Evolutionary conservation across 163 green algal species (phyloP).

Genomic region (Volvox carteri): DNA sequence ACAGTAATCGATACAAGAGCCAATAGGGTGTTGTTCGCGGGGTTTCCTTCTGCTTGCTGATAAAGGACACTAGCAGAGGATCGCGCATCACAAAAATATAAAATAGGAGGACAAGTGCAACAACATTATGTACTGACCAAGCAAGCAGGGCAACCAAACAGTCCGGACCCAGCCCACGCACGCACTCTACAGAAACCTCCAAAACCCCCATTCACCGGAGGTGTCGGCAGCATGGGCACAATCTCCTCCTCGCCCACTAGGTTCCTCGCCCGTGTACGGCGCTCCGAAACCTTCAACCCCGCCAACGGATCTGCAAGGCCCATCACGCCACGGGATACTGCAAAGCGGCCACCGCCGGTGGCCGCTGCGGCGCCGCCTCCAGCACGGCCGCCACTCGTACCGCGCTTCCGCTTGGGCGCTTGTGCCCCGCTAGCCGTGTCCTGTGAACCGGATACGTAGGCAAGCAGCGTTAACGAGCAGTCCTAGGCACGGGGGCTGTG

Average conservation of each 20-base stretch:
- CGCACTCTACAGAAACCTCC: background rate
- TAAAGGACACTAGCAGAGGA: too few relatives aligned
- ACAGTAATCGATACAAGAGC: too few relatives aligned
- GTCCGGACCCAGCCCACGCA: too few relatives aligned
- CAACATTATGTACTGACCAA: too few relatives aligned
- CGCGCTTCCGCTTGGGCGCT: slow-evolving; percentile 21
- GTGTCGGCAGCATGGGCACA: slow-evolving; percentile 37
- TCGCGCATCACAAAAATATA: too few relatives aligned
- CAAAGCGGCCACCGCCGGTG: background rate
- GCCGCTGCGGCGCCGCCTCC: background rate
- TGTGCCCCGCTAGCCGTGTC: background rate
- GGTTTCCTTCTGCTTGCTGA: too few relatives aligned
- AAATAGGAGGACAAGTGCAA: too few relatives aligned
- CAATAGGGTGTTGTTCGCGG: too few relatives aligned
- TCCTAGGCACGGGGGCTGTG: too few relatives aligned
- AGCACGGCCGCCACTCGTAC: background rate
- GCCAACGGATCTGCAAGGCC: slow-evolving; percentile 25
- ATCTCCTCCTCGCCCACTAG: slow-evolving; percentile 38
- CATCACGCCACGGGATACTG: slow-evolving; percentile 37
- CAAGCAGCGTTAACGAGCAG: too few relatives aligned
- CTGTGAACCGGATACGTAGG: too few relatives aligned
- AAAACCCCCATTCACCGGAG: slow-evolving; percentile 3
- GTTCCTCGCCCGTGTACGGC: background rate
- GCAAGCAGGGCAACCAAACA: too few relatives aligned
- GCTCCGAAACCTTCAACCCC: slow-evolving; percentile 34